phyloP scores from a whole-genome alignment of 2,329 filamentous ascomycete genomes.

The Paecilomyces niveus region DNA sequence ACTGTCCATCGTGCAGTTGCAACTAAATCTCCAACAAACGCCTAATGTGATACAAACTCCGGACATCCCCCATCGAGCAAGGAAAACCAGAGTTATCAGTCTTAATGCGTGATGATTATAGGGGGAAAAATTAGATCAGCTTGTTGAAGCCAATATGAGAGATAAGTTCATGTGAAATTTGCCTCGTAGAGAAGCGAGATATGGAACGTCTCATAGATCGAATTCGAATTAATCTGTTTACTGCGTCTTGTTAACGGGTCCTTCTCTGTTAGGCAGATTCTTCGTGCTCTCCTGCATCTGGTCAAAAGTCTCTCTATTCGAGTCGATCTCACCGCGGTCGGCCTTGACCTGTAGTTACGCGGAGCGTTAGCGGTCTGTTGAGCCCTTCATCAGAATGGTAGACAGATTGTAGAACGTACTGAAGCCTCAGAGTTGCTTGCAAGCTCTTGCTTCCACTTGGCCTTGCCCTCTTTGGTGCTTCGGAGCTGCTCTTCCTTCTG shows the following conservation, averaged over 20 bases:
- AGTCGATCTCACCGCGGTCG: conserved; percentile 45
- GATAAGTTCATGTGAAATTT: too few species aligned
- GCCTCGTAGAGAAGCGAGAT: too few species aligned
- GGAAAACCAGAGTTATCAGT: too few species aligned
- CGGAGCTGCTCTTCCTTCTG: conserved; percentile 57
- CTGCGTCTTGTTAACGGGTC: neutral
- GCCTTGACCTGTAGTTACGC: conserved; percentile 45
- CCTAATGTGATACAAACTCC: too few species aligned
- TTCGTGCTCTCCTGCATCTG: neutral
- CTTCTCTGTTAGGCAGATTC: neutral
- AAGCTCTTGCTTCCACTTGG: conserved; percentile 69
- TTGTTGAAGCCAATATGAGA: too few species aligned
- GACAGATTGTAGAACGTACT: conserved; percentile 38
- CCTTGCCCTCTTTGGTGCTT: conserved; percentile 52
- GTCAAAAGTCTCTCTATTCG: neutral
- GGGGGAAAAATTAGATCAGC: too few species aligned
- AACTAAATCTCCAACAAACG: too few species aligned
- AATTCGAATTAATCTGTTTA: neutral
- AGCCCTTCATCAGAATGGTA: neutral
- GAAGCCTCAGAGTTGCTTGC: conserved; percentile 74
- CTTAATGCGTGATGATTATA: too few species aligned
- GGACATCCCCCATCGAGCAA: too few species aligned
- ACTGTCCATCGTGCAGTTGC: too few species aligned
- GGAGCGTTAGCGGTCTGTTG: neutral
- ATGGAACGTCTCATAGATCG: too few species aligned